These are phyloP conservation scores for Apostasia shenzhenica DNA, from an alignment of 106 monocot genomes.

Conservation along the genomic window DNA sequence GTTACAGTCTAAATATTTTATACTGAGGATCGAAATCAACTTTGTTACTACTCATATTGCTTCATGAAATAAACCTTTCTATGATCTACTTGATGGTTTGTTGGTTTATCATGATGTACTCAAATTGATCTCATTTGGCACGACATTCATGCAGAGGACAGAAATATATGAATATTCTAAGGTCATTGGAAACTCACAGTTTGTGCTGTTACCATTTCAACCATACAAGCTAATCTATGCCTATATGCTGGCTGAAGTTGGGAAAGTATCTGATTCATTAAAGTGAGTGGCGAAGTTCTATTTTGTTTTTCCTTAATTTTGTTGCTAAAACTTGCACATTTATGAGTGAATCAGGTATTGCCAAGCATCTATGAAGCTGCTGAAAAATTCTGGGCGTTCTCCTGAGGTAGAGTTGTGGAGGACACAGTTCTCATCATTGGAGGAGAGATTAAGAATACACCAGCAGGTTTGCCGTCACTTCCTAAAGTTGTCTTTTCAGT, in stretches of 20 bases:
- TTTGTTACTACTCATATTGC: no score
- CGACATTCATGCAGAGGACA: slow-evolving; percentile 62
- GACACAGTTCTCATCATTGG: slow-evolving; percentile 59
- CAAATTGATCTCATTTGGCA: slow-evolving; percentile 1
- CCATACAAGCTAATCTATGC: slow-evolving; percentile 98
- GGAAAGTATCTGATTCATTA: slow-evolving; percentile 84
- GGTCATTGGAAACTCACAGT: slow-evolving; percentile 95
- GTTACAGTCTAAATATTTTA: no score
- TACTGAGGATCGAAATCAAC: no score
- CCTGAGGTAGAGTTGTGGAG: slow-evolving; percentile 88
- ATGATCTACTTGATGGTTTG: no score
- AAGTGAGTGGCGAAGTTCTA: slow-evolving; percentile 35
- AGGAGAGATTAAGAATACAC: slow-evolving; percentile 76
- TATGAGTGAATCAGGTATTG: slow-evolving; percentile 60
- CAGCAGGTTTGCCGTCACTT: slow-evolving; percentile 58
- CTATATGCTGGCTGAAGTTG: slow-evolving; percentile 90
- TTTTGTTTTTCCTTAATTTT: slow-evolving; percentile 1
- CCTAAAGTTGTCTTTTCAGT: background rate
- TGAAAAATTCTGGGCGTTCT: slow-evolving; percentile 68
- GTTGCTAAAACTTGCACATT: slow-evolving; percentile 2
- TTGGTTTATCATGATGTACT: background rate
- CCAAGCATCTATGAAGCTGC: slow-evolving; percentile 69
- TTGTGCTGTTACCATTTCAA: slow-evolving; percentile 73
- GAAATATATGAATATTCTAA: slow-evolving; percentile 95
- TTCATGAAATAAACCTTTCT: no score